Evolutionary conservation across 2,329 filamentous ascomycete species (phyloP).

Genomic region (Penicillium sp.): DNA sequence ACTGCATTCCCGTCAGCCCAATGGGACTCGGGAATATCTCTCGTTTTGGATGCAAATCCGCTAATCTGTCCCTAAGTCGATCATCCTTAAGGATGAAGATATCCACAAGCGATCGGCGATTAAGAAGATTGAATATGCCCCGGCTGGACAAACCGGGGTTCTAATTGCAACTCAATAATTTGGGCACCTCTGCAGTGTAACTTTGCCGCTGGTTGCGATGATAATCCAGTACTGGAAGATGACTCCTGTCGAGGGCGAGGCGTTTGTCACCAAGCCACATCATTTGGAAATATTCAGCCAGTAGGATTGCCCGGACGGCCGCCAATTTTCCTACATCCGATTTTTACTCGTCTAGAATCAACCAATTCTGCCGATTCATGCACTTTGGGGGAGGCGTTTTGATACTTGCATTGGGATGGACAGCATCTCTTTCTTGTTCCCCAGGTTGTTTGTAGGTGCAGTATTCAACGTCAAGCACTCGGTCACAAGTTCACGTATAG

Average conservation of each 20-base stretch:
- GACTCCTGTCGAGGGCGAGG: not conserved
- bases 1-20: not conserved
- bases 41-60: not conserved
- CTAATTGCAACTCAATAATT: conserved; percentile 7
- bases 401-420: not conserved
- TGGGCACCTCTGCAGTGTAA: conserved; percentile 15
- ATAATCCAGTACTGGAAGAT: not conserved
- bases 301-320: not conserved
- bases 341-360: not conserved
- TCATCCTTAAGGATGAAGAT: not conserved
- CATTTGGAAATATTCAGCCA: not conserved
- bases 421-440: not conserved
- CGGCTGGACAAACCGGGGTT: conserved; percentile 10
- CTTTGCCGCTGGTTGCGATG: conserved; percentile 6
- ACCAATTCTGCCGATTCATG: not conserved
- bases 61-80: not conserved
- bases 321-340: not conserved
- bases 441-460: not conserved
- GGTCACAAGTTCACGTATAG: not conserved
- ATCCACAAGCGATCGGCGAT: not conserved
- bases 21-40: not conserved
- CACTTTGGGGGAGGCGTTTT: not conserved
- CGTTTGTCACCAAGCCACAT: not conserved
- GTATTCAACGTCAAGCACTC: not conserved
- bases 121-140: not conserved